Percentiles rank a stretch among this genome's conserved stretches.
Conservation (phyloP, 768 basidiomycete species). For the Tephrocybe sp. region DNA sequence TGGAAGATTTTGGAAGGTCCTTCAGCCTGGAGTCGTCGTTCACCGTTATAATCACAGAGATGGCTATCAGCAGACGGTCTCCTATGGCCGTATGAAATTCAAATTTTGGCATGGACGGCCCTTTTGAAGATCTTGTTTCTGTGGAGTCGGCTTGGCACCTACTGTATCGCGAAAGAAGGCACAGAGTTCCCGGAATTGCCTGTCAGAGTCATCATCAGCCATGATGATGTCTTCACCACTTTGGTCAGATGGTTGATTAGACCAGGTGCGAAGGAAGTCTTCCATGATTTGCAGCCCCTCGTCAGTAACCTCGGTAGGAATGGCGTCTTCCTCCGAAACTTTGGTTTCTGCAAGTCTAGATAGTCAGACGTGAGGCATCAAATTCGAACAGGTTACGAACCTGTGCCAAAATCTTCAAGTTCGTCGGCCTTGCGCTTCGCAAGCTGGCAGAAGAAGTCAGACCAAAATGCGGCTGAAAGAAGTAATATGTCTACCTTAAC, state of each 20-base stretch:
- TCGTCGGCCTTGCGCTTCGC: slow-evolving; percentile 93
- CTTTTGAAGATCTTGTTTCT: too few relatives aligned
- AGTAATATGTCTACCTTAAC: slow-evolving; percentile 58
- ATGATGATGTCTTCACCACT: slow-evolving; percentile 50
- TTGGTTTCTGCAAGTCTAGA: slow-evolving; percentile 5
- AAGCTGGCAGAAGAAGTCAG: slow-evolving; percentile 42
- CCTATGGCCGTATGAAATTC: too few relatives aligned
- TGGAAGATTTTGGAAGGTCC: too few relatives aligned
- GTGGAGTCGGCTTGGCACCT: too few relatives aligned
- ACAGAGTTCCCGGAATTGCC: slow-evolving; percentile 53
- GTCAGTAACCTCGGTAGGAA: slow-evolving; percentile 61
- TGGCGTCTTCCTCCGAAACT: slow-evolving; percentile 33
- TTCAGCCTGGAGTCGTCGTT: too few relatives aligned
- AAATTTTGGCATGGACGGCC: too few relatives aligned
- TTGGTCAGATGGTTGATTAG: slow-evolving; percentile 37
- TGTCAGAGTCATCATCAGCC: slow-evolving; percentile 34
- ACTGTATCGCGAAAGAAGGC: too few relatives aligned
- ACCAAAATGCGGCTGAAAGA: neutral
- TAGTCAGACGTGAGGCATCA: too few relatives aligned
- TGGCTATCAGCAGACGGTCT: too few relatives aligned
- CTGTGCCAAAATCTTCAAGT: slow-evolving; percentile 74
- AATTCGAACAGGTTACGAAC: too few relatives aligned
- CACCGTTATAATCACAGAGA: too few relatives aligned
- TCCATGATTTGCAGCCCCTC: slow-evolving; percentile 82
- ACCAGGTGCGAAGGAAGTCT: slow-evolving; percentile 69